These are phyloP conservation scores for Coemansia sp. DNA, from an alignment of 192 early-diverging fungal species.

Conservation along the genomic window DNA sequence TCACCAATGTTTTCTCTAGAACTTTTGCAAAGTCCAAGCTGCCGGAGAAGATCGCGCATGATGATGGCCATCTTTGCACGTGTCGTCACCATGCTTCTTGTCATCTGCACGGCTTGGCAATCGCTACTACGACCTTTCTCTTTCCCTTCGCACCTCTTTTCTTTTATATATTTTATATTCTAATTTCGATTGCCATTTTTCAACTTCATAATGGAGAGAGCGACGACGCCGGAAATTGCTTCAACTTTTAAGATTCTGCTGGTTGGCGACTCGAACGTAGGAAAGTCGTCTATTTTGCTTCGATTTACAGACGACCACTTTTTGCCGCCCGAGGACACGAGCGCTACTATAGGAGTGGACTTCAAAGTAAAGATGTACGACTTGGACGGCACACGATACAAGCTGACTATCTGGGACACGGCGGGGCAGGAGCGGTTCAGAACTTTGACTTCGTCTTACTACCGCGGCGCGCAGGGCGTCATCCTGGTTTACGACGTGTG, in stretches of 20 bases:
- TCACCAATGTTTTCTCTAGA: background rate
- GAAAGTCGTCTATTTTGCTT: constrained; percentile 90
- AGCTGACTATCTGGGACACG: constrained; percentile 98
- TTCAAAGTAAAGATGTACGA: constrained; percentile 94
- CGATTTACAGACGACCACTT: constrained; percentile 95
- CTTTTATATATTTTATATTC: constrained; percentile 14
- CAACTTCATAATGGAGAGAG: background rate
- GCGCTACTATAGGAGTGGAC: constrained; percentile 93
- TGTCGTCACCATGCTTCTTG: constrained; percentile 3
- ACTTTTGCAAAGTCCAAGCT: background rate
- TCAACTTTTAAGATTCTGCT: constrained; percentile 93
- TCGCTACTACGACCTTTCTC: background rate
- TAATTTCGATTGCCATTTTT: background rate
- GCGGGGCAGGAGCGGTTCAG: constrained; percentile 99
- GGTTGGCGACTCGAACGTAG: constrained; percentile 94
- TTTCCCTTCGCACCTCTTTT: background rate
- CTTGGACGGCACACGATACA: constrained; percentile 85
- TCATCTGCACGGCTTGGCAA: constrained; percentile 11
- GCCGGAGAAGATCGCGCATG: background rate
- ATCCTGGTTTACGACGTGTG: constrained; percentile 98
- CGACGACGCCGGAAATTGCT: constrained; percentile 51
- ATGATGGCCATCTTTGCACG: background rate
- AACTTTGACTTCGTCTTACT: constrained; percentile 96
- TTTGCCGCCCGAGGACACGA: constrained; percentile 87
- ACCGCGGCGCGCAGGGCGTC: constrained; percentile 97